Conservation (phyloP, 805 yeast genomes). For the Kluyveromyces aestuarii region DNA sequence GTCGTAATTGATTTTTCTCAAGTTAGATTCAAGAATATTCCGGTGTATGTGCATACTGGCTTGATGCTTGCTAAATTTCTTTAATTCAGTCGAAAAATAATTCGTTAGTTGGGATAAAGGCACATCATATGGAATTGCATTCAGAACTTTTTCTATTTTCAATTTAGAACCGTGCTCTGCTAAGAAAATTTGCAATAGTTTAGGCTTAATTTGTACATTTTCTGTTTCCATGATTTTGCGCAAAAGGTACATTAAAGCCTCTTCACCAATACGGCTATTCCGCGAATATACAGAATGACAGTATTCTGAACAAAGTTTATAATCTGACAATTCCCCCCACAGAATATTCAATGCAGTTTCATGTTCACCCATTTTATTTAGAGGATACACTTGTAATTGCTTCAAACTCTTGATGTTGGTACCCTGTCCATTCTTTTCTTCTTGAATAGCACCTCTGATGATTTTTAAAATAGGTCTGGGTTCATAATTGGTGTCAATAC, state of each 20-base stretch:
- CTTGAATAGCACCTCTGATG: conserved; percentile 7
- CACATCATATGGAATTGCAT: conserved; percentile 42
- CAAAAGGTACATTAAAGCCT: conserved; percentile 33
- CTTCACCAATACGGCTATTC: conserved; percentile 32
- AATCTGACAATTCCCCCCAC: conserved; percentile 47
- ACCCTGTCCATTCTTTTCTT: not conserved
- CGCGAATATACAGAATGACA: conserved; percentile 40
- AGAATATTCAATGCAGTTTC: conserved; percentile 53
- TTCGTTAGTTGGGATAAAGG: conserved; percentile 34
- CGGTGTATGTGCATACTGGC: conserved; percentile 35
- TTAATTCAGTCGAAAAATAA: conserved; percentile 39
- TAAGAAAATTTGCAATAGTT: conserved; percentile 13
- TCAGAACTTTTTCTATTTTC: conserved; percentile 29
- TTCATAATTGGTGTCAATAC: conserved; percentile 30
- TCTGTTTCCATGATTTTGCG: conserved; percentile 31
- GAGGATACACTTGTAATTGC: conserved; percentile 40
- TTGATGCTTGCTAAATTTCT: conserved; percentile 32
- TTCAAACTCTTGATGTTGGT: conserved; percentile 6
- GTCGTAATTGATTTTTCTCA: conserved; percentile 38
- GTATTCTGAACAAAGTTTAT: conserved; percentile 49
- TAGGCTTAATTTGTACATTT: conserved; percentile 13
- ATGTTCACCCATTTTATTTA: conserved; percentile 52
- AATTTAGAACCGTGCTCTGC: conserved; percentile 19
- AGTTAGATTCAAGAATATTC: conserved; percentile 45
- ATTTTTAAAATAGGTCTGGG: conserved; percentile 29